phyloP scores from a whole-genome alignment of 164 flowering plant species.

The Tinospora cordifolia region DNA sequence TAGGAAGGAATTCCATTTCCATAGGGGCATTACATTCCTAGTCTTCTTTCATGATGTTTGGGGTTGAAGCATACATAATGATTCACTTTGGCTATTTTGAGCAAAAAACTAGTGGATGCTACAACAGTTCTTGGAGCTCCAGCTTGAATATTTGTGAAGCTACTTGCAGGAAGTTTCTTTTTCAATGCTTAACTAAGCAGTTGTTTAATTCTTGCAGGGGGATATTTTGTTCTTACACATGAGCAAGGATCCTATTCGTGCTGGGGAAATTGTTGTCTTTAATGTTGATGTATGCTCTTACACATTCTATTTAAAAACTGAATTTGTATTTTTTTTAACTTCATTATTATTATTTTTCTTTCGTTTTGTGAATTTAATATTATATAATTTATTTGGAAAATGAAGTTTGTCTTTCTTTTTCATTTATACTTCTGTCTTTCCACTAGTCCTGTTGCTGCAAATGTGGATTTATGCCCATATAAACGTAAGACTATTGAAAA shows the following conservation, averaged over 20 bases:
- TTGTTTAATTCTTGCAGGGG: background rate
- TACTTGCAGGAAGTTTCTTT: background rate
- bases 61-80: background rate
- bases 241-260: constrained; percentile 48
- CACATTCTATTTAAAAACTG: background rate
- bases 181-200: background rate
- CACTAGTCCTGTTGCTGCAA: background rate
- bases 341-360: background rate
- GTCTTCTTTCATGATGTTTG: background rate
- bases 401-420: background rate
- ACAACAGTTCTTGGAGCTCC: background rate
- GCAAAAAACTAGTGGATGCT: background rate
- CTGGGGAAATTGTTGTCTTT: constrained; percentile 71
- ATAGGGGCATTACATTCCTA: background rate
- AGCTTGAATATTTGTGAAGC: background rate
- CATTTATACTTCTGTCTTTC: background rate
- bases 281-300: constrained; percentile 41
- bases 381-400: background rate
- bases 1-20: background rate
- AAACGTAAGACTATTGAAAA: background rate
- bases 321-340: background rate
- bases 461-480: background rate
- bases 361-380: background rate
- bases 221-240: constrained; percentile 21
- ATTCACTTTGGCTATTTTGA: background rate